A percentile compares a stretch with the other conserved stretches of the same genome.
phyloP scores from a whole-genome alignment of 2,329 filamentous ascomycete genomes.

The Neofusicoccum ribis region DNA sequence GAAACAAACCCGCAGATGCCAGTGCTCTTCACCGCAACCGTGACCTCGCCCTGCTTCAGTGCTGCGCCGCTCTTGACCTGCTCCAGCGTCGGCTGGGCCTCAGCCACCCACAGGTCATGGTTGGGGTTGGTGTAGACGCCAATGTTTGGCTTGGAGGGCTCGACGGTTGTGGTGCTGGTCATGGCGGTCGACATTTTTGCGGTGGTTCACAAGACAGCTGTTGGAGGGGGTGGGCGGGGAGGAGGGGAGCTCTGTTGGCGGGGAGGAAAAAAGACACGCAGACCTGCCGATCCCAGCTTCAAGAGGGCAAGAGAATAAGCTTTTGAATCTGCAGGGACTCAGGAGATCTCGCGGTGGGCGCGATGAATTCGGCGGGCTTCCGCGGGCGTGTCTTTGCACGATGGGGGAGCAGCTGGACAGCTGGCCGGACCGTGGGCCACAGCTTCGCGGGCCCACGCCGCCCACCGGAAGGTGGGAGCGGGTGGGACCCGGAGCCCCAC shows the following conservation, averaged over 20 bases:
- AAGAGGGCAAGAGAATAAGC: constrained; percentile 4
- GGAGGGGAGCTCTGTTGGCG: background rate
- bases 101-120: constrained; percentile 86
- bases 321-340: background rate
- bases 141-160: constrained; percentile 78
- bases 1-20: constrained; percentile 83
- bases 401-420: background rate
- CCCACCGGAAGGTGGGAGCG: constrained; percentile 1
- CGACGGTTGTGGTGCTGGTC: constrained; percentile 37
- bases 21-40: constrained; percentile 85
- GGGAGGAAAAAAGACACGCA: background rate
- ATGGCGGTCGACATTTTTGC: constrained; percentile 33
- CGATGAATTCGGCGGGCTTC: background rate
- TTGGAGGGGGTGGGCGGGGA: background rate
- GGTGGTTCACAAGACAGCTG: background rate
- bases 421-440: background rate
- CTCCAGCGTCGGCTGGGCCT: constrained; percentile 74
- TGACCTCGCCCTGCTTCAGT: constrained; percentile 80
- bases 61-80: constrained; percentile 67
- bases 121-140: constrained; percentile 93
- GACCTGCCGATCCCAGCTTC: background rate
- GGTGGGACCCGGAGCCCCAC: constrained; percentile 5
- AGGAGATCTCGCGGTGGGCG: constrained; percentile 11
- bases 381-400: background rate
- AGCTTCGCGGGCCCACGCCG: constrained; percentile 5